These are phyloP conservation scores for Kurtzmaniella quercitrusa DNA, from an alignment of 1,139 yeast genomes.

Conservation along the genomic window DNA sequence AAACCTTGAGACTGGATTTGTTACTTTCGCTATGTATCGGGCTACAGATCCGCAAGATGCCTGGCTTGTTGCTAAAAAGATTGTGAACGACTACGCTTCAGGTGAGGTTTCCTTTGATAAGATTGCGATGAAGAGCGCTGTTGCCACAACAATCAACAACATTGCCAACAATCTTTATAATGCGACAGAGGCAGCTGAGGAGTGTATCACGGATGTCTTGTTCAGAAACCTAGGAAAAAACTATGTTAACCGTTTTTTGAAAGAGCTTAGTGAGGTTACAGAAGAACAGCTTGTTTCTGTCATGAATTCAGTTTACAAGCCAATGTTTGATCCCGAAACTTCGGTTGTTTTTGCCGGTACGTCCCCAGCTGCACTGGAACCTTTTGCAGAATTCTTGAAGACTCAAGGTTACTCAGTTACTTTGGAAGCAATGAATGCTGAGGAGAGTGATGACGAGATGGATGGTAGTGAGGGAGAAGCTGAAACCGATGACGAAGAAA, in stretches of 20 bases:
- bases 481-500: constrained; percentile 1
- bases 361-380: constrained; percentile 59
- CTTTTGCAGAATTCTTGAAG: constrained; percentile 44
- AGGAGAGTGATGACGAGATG: constrained; percentile 14
- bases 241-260: constrained; percentile 46
- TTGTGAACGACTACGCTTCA: constrained; percentile 57
- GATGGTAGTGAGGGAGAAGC: constrained; percentile 8
- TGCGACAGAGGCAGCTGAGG: constrained; percentile 56
- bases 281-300: constrained; percentile 52
- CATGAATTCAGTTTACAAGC: constrained; percentile 55
- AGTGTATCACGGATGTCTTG: constrained; percentile 61
- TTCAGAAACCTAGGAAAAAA: constrained; percentile 69
- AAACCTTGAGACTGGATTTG: constrained; percentile 61
- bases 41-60: constrained; percentile 82
- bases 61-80: constrained; percentile 59
- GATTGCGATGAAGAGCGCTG: constrained; percentile 62
- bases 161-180: constrained; percentile 66
- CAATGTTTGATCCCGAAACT: constrained; percentile 51
- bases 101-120: constrained; percentile 55
- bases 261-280: constrained; percentile 48
- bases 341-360: constrained; percentile 69
- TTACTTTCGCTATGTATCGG: constrained; percentile 67
- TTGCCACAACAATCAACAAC: constrained; percentile 67
- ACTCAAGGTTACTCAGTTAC: constrained; percentile 57
- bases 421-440: constrained; percentile 47